Evolutionary conservation across 495 filamentous ascomycete genomes (phyloP).

Genomic region (Lophiostoma macrostomum): DNA sequence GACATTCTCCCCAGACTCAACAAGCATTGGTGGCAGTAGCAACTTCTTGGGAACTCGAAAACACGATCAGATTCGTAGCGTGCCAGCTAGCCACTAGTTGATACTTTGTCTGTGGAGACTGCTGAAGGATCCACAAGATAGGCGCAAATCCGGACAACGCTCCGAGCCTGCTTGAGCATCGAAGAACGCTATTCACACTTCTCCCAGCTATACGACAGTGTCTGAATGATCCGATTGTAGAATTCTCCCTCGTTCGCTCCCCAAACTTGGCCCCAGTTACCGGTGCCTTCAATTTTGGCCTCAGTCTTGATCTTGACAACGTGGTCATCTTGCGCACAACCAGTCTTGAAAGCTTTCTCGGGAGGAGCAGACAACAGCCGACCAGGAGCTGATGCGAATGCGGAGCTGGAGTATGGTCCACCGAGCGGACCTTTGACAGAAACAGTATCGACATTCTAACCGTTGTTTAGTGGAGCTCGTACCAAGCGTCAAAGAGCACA

Average conservation of each 20-base stretch:
- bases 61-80: too few relatives aligned
- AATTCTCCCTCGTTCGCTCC: background rate
- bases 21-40: background rate
- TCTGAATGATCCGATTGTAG: background rate
- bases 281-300: background rate
- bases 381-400: too few relatives aligned
- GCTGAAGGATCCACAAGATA: too few relatives aligned
- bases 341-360: background rate
- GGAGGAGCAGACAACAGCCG: background rate
- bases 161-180: too few relatives aligned
- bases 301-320: slow-evolving; percentile 9
- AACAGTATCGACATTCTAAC: background rate
- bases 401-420: too few relatives aligned
- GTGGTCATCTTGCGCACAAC: background rate
- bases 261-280: background rate
- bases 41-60: slow-evolving; percentile 1
- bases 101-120: too few relatives aligned
- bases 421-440: background rate
- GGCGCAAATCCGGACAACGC: too few relatives aligned
- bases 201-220: background rate
- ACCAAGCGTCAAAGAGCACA: background rate
- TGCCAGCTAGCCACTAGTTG: too few relatives aligned
- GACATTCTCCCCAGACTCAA: background rate
- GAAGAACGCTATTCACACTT: slow-evolving; percentile 13
- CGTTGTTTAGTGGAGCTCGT: background rate